A percentile compares a stretch with the other conserved stretches of the same genome.
phyloP scores from a whole-genome alignment of 139 green algal species.

The Picochlorum costavermella region DNA sequence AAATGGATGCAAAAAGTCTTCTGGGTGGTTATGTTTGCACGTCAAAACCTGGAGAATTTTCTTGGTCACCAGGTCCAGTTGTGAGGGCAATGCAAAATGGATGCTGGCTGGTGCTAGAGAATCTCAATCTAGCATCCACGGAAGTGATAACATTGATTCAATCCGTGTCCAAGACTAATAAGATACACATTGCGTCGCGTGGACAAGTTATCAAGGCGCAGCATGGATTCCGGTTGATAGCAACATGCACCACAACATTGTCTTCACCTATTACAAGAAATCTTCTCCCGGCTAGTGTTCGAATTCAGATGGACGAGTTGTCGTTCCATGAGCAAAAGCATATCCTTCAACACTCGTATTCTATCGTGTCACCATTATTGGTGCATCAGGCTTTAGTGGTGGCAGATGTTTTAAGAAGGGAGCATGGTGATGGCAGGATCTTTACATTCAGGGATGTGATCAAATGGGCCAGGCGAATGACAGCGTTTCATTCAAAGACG shows the following conservation, averaged over 20 bases:
- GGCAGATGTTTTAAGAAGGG: conserved; percentile 39
- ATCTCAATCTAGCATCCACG: conserved; percentile 81
- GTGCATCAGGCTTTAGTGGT: conserved; percentile 54
- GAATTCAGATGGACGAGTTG: conserved; percentile 60
- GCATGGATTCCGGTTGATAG: conserved; percentile 75
- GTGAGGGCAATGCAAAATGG: conserved; percentile 77
- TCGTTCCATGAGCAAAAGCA: conserved; percentile 54
- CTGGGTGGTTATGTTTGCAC: conserved; percentile 90
- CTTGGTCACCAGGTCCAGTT: conserved; percentile 87
- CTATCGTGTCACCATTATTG: conserved; percentile 46
- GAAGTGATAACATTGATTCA: conserved; percentile 84
- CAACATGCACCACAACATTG: conserved; percentile 39
- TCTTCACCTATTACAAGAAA: too few species aligned
- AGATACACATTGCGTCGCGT: conserved; percentile 61
- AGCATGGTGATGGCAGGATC: conserved; percentile 32
- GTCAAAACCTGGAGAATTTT: conserved; percentile 85
- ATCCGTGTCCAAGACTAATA: conserved; percentile 71
- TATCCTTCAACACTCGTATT: conserved; percentile 57
- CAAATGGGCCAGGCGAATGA: conserved; percentile 76
- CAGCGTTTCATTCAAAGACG: conserved; percentile 10
- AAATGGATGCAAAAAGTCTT: conserved; percentile 91
- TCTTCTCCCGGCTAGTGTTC: conserved; percentile 35
- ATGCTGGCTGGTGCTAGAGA: conserved; percentile 90
- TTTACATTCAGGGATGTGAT: conserved; percentile 70
- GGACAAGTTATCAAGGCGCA: conserved; percentile 54